Evolutionary conservation across 2,329 filamentous ascomycete species (phyloP), one percentile per base, ranked within the genome.

Genomic region (Xylariaceae sp.): DNA sequence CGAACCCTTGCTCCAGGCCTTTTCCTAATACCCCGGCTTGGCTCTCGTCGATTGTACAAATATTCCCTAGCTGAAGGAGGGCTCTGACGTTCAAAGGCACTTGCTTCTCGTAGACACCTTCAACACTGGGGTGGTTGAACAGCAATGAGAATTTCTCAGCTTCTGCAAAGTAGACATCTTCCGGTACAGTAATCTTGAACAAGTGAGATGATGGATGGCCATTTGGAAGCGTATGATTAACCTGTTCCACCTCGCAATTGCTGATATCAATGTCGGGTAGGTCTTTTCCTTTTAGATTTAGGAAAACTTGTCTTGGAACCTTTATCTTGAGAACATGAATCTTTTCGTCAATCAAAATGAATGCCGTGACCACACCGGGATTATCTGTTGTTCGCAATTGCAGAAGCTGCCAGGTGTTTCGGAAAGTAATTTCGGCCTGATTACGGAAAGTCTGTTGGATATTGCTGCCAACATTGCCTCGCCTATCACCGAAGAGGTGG

Each of bases 101-200:
- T 55, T 95, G 86, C 59, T 86, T 92, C 69, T 98, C 94, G 61
- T 99, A 99, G 12, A 98, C 90, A 22, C 94, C 94, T 67, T 98
- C 93, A 2, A 98, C 88, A 64, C 90, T 95, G 0, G 90, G 82
- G 62, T 98, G 91, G 52, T 92, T 90, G 71, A 96, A 92, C 2
- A 97, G 73, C 22, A 85, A 69, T 2, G 85, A 82, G 50, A 97
- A 85, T 62, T 90, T 94, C 50, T 90, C 85, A 0, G 85, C 76
- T 64, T 97, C 88, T 36, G 83, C 81, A 49, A 95, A 82, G 67
- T 94, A 98, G 0, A 87, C 77, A 45, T 93, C 85, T 64, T 98
- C 93, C 0, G 88, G 77, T 67, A 98, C 88, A 1, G 86, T 91
- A 29, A 99, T 76, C 69, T 91, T 94, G 77, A 97, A 97, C 4